Evolutionary conservation across 2,329 filamentous ascomycete species (phyloP).

Genomic region (Fusarium nisikadoi): DNA sequence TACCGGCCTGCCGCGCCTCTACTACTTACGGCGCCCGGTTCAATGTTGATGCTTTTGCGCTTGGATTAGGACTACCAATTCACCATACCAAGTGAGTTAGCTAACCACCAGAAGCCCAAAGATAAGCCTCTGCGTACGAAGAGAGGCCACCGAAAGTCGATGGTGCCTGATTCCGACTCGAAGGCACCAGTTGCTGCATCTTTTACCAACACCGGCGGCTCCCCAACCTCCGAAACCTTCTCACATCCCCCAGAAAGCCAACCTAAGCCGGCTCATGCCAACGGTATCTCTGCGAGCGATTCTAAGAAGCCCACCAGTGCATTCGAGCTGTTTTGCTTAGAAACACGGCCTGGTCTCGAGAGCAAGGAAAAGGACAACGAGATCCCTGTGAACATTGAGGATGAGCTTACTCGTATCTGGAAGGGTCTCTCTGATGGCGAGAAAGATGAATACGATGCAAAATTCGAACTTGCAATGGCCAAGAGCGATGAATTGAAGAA

Average conservation of each 20-base stretch:
- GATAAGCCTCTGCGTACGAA: constrained; percentile 82
- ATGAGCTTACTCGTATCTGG: constrained; percentile 66
- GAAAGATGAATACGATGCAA: constrained; percentile 60
- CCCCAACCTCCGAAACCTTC: constrained; percentile 62
- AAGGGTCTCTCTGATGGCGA: constrained; percentile 61
- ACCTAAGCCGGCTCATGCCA: constrained; percentile 49
- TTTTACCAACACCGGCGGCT: constrained; percentile 60
- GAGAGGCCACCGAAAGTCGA: constrained; percentile 74
- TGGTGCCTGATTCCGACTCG: constrained; percentile 57
- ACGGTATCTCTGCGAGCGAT: constrained; percentile 54
- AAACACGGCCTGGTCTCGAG: constrained; percentile 57
- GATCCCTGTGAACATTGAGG: constrained; percentile 56
- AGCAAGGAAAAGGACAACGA: constrained; percentile 54
- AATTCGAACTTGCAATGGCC: constrained; percentile 41
- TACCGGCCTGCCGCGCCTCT: constrained; percentile 30
- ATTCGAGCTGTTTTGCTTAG: constrained; percentile 66
- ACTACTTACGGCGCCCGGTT: constrained; percentile 35
- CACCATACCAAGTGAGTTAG: constrained; percentile 47
- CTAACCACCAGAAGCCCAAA: constrained; percentile 69
- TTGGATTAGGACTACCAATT: constrained; percentile 48
- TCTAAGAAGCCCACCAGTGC: constrained; percentile 59
- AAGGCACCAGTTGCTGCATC: constrained; percentile 54
- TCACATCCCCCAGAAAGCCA: constrained; percentile 47
- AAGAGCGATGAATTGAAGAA: constrained; percentile 44
- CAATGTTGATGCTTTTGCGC: constrained; percentile 51